Evolutionary conservation across 176 grass and related monocot genomes (phyloP), one percentile per base, ranked within the genome.

Genomic region (Eleusine coracana): DNA sequence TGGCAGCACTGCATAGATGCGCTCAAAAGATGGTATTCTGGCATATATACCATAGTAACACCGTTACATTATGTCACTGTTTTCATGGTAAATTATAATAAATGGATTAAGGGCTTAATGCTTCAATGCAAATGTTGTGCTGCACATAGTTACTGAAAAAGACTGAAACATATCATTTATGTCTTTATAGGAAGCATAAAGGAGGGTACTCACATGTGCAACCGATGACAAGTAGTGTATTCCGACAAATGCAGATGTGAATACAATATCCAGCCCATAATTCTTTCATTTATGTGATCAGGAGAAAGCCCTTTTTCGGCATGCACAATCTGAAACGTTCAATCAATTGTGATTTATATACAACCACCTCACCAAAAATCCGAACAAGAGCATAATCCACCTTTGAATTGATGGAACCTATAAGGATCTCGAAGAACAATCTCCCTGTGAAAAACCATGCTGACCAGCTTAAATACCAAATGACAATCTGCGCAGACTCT

Each of bases 381-480:
- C 72, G 76, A 97, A 81, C 94, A 97, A 6, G 94, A 88, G 74
- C 94, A 97, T 55, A 72, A 88, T 71, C 94, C 91, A 12, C 59
- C 76, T 86, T 60, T 90, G 75, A 97, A 97, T 80, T 86, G 88
- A 77, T 97, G 94, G 84, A 94, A 97, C 76, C 94, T 89, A 42
- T 94, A 97, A 66, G 91, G 87, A 84, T 97, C 94, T 86, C 91
- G 88, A 61, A 97, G 83, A 42, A 97, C 76, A 79, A 97, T 86
- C 59, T 92, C 84, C 85, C 82, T 88, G 54, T 82, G 73, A 67
- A 79, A 54, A 59, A 89, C 80, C 66, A 46, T 65, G 83, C 91
- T 97, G 72, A 82, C 94, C 80, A 97, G 52, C 83, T 97, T 97
- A 77, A 94, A 97, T n/a, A 94, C 91, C 63, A 92, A 71, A 88